phyloP scores from a whole-genome alignment of 768 basidiomycete species.

The Trametes cubensis region DNA sequence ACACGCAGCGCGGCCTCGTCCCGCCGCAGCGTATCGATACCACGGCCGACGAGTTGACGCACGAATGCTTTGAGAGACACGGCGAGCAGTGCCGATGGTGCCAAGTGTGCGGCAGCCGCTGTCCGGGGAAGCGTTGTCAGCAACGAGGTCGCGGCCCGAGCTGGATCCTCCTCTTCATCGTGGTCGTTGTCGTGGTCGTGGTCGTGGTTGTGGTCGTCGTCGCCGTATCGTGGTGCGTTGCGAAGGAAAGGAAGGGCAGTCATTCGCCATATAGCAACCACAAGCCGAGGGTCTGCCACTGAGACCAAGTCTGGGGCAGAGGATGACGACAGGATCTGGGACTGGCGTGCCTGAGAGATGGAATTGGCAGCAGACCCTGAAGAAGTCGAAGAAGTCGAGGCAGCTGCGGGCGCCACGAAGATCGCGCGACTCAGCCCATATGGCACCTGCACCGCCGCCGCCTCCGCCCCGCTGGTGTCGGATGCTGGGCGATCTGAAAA shows the following conservation, averaged over 20 bases:
- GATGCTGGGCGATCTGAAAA: not conserved
- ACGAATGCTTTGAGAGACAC: conserved; percentile 38
- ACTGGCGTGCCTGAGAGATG: not conserved
- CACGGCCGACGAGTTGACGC: conserved; percentile 38
- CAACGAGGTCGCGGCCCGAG: not conserved
- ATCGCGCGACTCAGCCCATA: conserved; percentile 19
- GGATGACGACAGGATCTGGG: conserved; percentile 1
- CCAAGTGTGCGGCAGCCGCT: conserved; percentile 32
- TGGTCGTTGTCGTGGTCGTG: not conserved
- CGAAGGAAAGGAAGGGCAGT: conserved; percentile 9
- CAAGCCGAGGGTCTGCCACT: conserved; percentile 33
- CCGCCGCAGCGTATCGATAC: conserved; percentile 35
- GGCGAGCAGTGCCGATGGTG: conserved; percentile 43
- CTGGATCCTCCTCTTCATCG: not conserved
- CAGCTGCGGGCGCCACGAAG: conserved; percentile 9
- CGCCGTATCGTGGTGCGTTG: not conserved
- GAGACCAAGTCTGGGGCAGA: conserved; percentile 29
- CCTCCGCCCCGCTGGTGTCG: too few species aligned
- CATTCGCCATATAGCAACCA: conserved; percentile 27
- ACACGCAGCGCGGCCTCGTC: conserved; percentile 34
- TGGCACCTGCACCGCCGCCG: conserved; percentile 5
- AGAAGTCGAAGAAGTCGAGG: too few species aligned
- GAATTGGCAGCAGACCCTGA: not conserved
- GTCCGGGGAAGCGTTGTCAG: conserved; percentile 17
- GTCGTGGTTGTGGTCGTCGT: too few species aligned